Evolutionary conservation across 305 asterid species (phyloP).

Genomic region (Fraxinus nigra): DNA sequence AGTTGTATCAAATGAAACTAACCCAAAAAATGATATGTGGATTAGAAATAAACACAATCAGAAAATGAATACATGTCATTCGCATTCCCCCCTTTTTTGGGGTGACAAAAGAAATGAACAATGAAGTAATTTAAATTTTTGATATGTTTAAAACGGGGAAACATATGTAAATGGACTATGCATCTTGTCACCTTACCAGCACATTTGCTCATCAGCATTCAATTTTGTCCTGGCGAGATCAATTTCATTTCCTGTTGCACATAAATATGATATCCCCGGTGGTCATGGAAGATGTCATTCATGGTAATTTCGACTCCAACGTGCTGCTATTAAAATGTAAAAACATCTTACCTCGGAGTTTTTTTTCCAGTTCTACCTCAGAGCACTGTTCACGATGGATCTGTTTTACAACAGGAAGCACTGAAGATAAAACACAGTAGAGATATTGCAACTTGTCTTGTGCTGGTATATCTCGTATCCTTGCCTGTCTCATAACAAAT

Average conservation of each 20-base stretch:
- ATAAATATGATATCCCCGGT: constrained; percentile 19
- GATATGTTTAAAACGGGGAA: constrained; percentile 15
- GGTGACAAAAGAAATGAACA: neutral
- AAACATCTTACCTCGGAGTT: constrained; percentile 64
- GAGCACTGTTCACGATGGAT: constrained; percentile 76
- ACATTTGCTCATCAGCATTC: constrained; percentile 98
- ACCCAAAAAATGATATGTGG: constrained; percentile 16
- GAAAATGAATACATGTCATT: constrained; percentile 1
- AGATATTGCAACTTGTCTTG: constrained; percentile 88
- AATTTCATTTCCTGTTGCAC: constrained; percentile 68
- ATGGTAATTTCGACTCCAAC: constrained; percentile 3
- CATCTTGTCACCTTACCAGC: constrained; percentile 64
- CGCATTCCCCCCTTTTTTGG: constrained; percentile 18
- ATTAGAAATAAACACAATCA: constrained; percentile 12
- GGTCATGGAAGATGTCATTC: constrained; percentile 17
- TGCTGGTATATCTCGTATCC: constrained; percentile 79
- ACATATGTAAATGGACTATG: constrained; percentile 21
- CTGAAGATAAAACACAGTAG: constrained; percentile 80
- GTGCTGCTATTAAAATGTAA: constrained; percentile 27
- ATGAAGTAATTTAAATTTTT: constrained; percentile 5
- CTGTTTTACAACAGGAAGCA: constrained; percentile 77
- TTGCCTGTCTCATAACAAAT: constrained; percentile 45
- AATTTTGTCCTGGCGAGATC: constrained; percentile 86
- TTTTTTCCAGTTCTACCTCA: constrained; percentile 87
- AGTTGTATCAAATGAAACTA: neutral